Percentiles rank a stretch among this genome's conserved stretches.
phyloP scores from a whole-genome alignment of 2,329 filamentous ascomycete genomes.

The Hypoxylon sp. region DNA sequence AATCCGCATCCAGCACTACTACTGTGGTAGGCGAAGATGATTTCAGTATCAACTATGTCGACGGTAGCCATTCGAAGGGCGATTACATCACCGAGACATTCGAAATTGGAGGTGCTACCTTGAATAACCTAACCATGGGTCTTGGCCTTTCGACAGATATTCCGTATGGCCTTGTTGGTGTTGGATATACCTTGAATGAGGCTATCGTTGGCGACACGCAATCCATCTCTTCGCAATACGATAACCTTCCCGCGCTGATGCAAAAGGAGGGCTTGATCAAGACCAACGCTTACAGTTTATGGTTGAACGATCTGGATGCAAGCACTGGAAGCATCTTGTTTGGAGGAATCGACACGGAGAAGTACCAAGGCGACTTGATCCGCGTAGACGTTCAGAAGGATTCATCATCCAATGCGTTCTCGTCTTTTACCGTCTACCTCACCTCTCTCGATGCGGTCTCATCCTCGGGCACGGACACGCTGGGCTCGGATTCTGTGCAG shows the following conservation, averaged over 20 bases:
- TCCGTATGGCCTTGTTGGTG: slow-evolving; percentile 65
- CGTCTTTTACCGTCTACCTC: slow-evolving; percentile 59
- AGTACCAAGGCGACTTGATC: slow-evolving; percentile 71
- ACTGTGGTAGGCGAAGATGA: slow-evolving; percentile 51
- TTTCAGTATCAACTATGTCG: slow-evolving; percentile 70
- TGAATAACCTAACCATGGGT: slow-evolving; percentile 68
- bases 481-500: slow-evolving; percentile 52
- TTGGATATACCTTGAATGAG: slow-evolving; percentile 67
- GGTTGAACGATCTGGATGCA: slow-evolving; percentile 67
- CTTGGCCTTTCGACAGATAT: slow-evolving; percentile 64
- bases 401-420: slow-evolving; percentile 49
- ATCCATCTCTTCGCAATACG: slow-evolving; percentile 49
- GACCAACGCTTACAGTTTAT: slow-evolving; percentile 75
- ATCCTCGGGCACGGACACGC: slow-evolving; percentile 57
- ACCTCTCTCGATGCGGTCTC: slow-evolving; percentile 59
- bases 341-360: slow-evolving; percentile 80
- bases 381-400: slow-evolving; percentile 66
- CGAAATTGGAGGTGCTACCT: slow-evolving; percentile 58
- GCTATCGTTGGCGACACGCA: slow-evolving; percentile 51
- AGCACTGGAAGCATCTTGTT: slow-evolving; percentile 78
- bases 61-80: slow-evolving; percentile 64
- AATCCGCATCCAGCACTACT: slow-evolving; percentile 57
- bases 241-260: slow-evolving; percentile 72
- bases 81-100: slow-evolving; percentile 68
- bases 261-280: slow-evolving; percentile 69